These are phyloP conservation scores for Saccharomyces hybrid DNA, from an alignment of 1,139 yeast genomes.

Conservation along the genomic window DNA sequence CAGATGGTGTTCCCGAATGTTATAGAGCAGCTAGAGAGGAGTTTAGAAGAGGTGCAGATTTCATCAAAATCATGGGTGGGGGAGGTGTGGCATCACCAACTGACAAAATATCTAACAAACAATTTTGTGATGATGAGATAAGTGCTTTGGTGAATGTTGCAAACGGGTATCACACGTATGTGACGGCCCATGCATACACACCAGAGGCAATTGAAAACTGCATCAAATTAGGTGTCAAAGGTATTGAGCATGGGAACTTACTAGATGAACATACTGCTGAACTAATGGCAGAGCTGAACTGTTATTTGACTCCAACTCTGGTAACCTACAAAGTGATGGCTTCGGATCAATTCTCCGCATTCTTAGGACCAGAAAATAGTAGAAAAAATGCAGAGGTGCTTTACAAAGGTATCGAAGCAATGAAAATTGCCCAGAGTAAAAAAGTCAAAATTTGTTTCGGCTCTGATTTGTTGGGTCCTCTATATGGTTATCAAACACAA, in stretches of 20 bases:
- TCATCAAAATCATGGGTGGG: conserved; percentile 10
- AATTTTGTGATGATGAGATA: conserved; percentile 10
- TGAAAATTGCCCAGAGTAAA: conserved; percentile 7
- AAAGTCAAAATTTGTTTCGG: conserved; percentile 10
- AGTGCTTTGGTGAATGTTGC: conserved; percentile 7
- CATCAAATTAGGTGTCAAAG: conserved; percentile 8
- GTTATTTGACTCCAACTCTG: conserved; percentile 11
- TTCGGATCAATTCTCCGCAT: conserved; percentile 8
- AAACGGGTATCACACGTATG: conserved; percentile 4
- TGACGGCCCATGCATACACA: conserved; percentile 11
- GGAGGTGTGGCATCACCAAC: conserved; percentile 12
- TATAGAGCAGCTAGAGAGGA: conserved; percentile 10
- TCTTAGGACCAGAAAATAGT: conserved; percentile 5
- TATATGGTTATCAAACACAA: conserved; percentile 11
- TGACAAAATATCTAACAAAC: conserved; percentile 9
- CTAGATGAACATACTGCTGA: conserved; percentile 8
- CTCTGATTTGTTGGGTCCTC: conserved; percentile 9
- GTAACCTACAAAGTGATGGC: conserved; percentile 10
- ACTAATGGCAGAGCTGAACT: conserved; percentile 7
- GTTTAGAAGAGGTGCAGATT: conserved; percentile 10
- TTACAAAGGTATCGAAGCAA: conserved; percentile 6
- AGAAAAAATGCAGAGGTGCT: conserved; percentile 7
- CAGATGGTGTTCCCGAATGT: conserved; percentile 9
- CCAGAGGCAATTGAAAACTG: conserved; percentile 9
- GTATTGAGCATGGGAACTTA: conserved; percentile 10